Evolutionary conservation across 2,329 filamentous ascomycete species (phyloP).

Genomic region (Cladophialophora yegresii): DNA sequence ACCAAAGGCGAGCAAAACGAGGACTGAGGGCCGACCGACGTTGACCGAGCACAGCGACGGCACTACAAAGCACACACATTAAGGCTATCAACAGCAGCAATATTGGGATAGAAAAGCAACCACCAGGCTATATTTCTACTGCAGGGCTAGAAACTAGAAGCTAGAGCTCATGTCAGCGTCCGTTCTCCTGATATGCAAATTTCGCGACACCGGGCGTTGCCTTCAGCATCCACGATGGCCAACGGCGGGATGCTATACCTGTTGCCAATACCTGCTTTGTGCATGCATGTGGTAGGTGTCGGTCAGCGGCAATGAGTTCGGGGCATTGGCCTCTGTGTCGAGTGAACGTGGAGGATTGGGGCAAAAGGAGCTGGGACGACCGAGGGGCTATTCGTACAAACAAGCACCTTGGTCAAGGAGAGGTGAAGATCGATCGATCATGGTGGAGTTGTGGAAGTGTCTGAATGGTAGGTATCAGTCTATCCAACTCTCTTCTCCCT

Average conservation of each 20-base stretch:
- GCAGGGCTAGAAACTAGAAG: background rate
- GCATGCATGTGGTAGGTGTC: background rate
- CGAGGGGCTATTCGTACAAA: background rate
- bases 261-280: background rate
- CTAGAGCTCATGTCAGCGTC: background rate
- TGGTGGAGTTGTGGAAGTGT: background rate
- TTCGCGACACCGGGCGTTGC: background rate
- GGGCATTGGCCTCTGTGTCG: background rate
- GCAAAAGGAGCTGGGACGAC: background rate
- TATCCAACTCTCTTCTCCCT: slow-evolving; percentile 7
- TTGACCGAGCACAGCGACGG: too few species aligned
- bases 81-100: background rate
- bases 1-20: too few species aligned
- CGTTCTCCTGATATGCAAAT: background rate
- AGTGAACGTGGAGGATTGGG: background rate
- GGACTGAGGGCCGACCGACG: too few species aligned
- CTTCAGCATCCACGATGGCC: background rate
- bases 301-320: background rate
- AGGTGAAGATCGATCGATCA: background rate
- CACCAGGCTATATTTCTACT: too few species aligned
- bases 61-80: background rate
- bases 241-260: background rate
- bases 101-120: background rate
- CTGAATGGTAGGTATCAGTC: background rate
- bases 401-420: background rate